Base-by-base conservation (phyloP, 495 filamentous ascomycete species). In the Achaetomiella virescens region DNA sequence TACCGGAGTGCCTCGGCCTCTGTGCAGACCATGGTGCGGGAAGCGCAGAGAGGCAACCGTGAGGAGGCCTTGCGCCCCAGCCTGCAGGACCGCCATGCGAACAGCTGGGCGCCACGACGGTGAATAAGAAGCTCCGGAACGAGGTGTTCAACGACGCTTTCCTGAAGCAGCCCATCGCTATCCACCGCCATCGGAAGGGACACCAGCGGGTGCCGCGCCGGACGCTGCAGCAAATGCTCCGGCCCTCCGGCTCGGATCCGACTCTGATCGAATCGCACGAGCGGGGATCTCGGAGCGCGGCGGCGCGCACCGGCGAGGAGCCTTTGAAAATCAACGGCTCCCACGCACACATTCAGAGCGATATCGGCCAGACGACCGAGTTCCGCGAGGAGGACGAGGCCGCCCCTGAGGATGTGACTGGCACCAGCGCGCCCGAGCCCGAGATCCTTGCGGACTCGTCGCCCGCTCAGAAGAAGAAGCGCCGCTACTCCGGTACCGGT, bases 61-160 rank as follows among this genome's bases (percentile, higher is more conserved):
- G 38, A 20, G 35, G 27, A 57, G 17, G 7, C 35, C 12, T 41
- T 58, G 20, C 72, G 78, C 6, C 78, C 78, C 11, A 66, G 56
- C 17, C 54, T 79, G 36, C 70, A 72, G n/a, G 73, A 77, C 11
- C 74, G 75, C 15, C 76, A 77, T 59, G 75, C 77, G n/a, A 80
- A 83, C 53, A 92, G 88, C 68, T 97, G 90, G 95, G 93, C 12
- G 89, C 90, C n/a, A 98, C 93, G 2, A 92, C 84, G 18, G 88
- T 97, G 20, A 98, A 98, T 65, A 85, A 84, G 53, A 84, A 84
- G 57, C 72, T 98, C 18, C 84, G 91, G 44, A 91, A 96, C 62
- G 88, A 96, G 66, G 92, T 98, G 18, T 84, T 98, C 51, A 84
- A 91, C 52, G 93, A 97, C 66, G 93, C 95, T 0, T 98, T 98